Base-by-base conservation (phyloP, 2,329 filamentous ascomycete species). In the Fusarium albidum region DNA sequence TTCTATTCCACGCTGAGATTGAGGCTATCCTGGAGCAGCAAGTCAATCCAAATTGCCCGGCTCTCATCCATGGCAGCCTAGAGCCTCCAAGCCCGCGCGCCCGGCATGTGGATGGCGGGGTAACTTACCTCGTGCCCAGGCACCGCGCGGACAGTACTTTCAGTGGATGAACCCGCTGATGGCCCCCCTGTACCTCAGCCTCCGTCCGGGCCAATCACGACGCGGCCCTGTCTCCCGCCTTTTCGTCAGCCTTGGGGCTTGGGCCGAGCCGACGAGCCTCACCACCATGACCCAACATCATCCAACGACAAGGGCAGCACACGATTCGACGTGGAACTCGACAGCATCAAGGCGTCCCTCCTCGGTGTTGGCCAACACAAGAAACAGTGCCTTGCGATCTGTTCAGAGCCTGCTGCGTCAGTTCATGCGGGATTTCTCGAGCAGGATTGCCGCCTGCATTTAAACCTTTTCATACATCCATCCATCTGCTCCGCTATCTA, bases 281-380 rank as follows among this genome's bases (percentile, higher is more conserved):
- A 67, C 57, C 60, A 63, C 54, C 55, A 61, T 61, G 57, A 62
- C 45, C 60, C 49, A 55, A 47, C 60, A 59, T 55, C 63, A 62
- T 49, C 50, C 49, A 65, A 61, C 50, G 40, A 49, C 55, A 45
- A 45, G 32, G 50, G 39, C 49, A 21, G 29, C 50, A 50, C 37
- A 49, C 59, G 44, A 61, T 51, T 56, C 40, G 35, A 59, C 39
- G 25, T 14, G 26, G 25, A 26, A 44, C 32, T 25, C 28, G 48
- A 39, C 48, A n/a, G 31, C 34, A 55, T 40, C 46, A 38, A 45
- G 46, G 46, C 44, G 47, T 21, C 42, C 18, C 7, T 29, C 38
- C 21, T 21, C 21, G 21, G 33, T 10, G 17, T 31, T 31, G 6
- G 21, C 33, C n/a, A 14, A 46, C 9, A 37, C 31, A n/a, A n/a